Base-by-base conservation (phyloP, 257 asterid genomes). In the Buddleja alternifolia region DNA sequence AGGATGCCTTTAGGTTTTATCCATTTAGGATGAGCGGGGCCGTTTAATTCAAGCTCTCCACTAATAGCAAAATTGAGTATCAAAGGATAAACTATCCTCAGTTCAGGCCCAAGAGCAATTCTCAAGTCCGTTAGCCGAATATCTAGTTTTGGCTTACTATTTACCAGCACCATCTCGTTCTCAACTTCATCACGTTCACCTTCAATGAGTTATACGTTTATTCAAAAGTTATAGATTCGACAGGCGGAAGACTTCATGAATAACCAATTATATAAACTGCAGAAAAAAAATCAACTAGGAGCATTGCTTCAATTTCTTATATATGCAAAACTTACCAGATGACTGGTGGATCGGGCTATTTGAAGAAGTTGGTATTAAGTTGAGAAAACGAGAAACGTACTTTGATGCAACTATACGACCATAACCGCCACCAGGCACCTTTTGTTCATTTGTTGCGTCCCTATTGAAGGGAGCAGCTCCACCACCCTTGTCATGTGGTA, bases 41-140 rank as follows among this genome's bases (percentile, higher is more conserved):
- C 99, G 75, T 94, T 91, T 75, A 94, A 82, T 70, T 94, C 99
- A 41, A 94, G 96, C 80, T 90, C 99, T 72, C 99, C 99, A 73
- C 96, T 89, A 63, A 94, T 83, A 67, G 96, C 99, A 84, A 89
- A 94, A 80, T 94, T 94, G 69, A 94, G 96, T 74, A 94, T 91
- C 88, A 89, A 76, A 41, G 97, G 99, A 84, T 94, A 94, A 56
- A 80, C 87, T 51, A 94, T 91, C 85, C 90, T 89, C 82, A 91
- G 77, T 72, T 94, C 96, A 70, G 97, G 99, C 68, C 99, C 99
- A 47, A 94, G 86, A 80, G 80, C 81, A 80, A 91, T 78, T 84
- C 83, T 89, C 60, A 94, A 75, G 81, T 94, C 97, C 12, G 84
- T 77, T 23, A 94, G 93, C 73, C 92, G 90, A 72, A 91, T 77